phyloP scores from a whole-genome alignment of 164 flowering plant genomes.

The Annona squamosa region DNA sequence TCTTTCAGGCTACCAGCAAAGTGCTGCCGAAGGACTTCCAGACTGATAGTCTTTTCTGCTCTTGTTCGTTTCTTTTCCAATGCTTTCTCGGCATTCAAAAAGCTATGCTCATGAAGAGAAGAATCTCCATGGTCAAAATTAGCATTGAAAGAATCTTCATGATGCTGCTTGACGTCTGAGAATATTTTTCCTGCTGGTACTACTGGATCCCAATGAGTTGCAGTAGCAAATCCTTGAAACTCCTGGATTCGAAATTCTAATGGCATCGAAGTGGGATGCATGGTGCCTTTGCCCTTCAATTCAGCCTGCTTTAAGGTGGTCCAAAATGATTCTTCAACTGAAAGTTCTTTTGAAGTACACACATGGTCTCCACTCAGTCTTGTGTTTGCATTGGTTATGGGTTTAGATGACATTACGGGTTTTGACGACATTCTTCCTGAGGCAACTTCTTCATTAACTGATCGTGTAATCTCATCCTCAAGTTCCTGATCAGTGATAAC shows the following conservation, averaged over 20 bases:
- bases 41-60: slow-evolving; percentile 66
- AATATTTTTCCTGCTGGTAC: slow-evolving; percentile 11
- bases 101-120: slow-evolving; percentile 26
- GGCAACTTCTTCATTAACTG: slow-evolving; percentile 23
- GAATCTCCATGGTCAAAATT: slow-evolving; percentile 26
- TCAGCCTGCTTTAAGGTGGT: slow-evolving; percentile 18
- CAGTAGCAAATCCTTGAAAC: slow-evolving; percentile 20
- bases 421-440: slow-evolving; percentile 13
- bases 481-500: slow-evolving; percentile 51
- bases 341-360: slow-evolving; percentile 11
- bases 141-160: slow-evolving; percentile 26
- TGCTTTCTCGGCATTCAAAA: slow-evolving; percentile 21
- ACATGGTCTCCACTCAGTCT: slow-evolving; percentile 16
- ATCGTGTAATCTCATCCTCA: slow-evolving; percentile 26
- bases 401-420: neutral
- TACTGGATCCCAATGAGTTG: slow-evolving; percentile 29
- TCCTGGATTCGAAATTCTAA: slow-evolving; percentile 25
- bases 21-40: slow-evolving; percentile 71
- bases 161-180: slow-evolving; percentile 21
- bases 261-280: slow-evolving; percentile 7
- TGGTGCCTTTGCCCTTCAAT: slow-evolving; percentile 14
- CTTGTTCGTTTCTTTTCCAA: slow-evolving; percentile 57
- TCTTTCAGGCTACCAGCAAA: slow-evolving; percentile 91
- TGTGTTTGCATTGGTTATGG: neutral
- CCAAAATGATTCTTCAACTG: slow-evolving; percentile 23